Evolutionary conservation across 257 asterid species (phyloP).

Genomic region (Dorcoceras hygrometricum): DNA sequence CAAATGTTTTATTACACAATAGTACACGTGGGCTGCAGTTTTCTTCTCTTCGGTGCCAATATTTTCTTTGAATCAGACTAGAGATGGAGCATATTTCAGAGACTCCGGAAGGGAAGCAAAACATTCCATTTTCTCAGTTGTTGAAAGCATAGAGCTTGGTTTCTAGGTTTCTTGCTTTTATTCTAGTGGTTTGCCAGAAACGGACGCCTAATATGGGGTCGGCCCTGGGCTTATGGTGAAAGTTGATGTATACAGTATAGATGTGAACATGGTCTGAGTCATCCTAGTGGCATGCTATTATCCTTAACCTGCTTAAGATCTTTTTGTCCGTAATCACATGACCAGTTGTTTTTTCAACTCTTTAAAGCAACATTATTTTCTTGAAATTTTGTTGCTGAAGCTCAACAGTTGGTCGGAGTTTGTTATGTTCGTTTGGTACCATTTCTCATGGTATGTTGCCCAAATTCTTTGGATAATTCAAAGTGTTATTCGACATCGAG

Average conservation of each 20-base stretch:
- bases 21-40: neutral
- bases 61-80: neutral
- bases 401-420: too few species aligned
- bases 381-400: too few species aligned
- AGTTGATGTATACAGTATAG: neutral
- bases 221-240: neutral
- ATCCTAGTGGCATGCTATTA: neutral
- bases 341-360: neutral
- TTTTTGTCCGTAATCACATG: too few species aligned
- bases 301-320: neutral
- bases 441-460: too few species aligned
- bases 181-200: neutral
- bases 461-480: too few species aligned
- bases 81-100: neutral
- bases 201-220: neutral
- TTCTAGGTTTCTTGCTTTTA: neutral
- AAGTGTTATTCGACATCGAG: too few species aligned
- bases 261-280: neutral
- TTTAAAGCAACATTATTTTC: neutral
- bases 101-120: neutral
- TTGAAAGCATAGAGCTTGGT: neutral
- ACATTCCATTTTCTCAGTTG: neutral
- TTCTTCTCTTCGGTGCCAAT: neutral
- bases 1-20: neutral
- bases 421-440: too few species aligned